Conservation (phyloP, 2,329 filamentous ascomycete genomes). For the Hansfordia pulvinata region DNA sequence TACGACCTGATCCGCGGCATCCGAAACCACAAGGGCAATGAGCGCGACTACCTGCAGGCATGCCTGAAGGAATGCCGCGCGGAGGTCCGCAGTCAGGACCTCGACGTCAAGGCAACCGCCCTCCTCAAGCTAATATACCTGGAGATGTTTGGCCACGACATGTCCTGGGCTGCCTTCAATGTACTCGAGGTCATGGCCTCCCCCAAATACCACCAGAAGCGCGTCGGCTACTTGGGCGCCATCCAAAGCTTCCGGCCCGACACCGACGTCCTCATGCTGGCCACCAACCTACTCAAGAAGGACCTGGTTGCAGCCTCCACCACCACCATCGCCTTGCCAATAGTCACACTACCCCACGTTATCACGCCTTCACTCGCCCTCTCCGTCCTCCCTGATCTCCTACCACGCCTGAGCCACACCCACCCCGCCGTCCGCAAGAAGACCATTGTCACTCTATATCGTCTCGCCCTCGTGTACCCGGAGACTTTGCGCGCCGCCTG, state of each 20-base stretch:
- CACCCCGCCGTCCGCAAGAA: constrained; percentile 84
- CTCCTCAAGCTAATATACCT: constrained; percentile 93
- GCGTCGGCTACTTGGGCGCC: constrained; percentile 86
- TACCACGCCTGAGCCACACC: constrained; percentile 78
- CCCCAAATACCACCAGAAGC: constrained; percentile 85
- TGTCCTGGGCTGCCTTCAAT: constrained; percentile 98
- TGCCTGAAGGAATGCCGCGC: constrained; percentile 88
- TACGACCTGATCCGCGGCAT: constrained; percentile 97
- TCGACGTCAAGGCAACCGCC: constrained; percentile 95
- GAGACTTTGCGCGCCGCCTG: constrained; percentile 85
- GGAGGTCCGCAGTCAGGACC: constrained; percentile 86
- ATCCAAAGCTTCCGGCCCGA: constrained; percentile 93
- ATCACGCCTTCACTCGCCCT: constrained; percentile 87
- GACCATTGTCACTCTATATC: constrained; percentile 86
- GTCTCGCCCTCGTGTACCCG: constrained; percentile 89
- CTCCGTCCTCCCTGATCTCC: constrained; percentile 72
- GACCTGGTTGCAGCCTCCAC: constrained; percentile 62
- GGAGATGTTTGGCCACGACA: constrained; percentile 98
- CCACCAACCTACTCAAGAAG: constrained; percentile 95
- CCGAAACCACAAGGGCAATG: constrained; percentile 87
- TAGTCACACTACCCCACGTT: constrained; percentile 84
- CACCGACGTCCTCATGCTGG: constrained; percentile 94
- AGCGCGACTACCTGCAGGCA: constrained; percentile 89
- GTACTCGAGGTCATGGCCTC: constrained; percentile 99
- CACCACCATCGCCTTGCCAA: constrained; percentile 71